Evolutionary conservation across 2,329 filamentous ascomycete genomes (phyloP), one percentile per base, ranked within the genome.

Genomic region (Microdochium nivale): DNA sequence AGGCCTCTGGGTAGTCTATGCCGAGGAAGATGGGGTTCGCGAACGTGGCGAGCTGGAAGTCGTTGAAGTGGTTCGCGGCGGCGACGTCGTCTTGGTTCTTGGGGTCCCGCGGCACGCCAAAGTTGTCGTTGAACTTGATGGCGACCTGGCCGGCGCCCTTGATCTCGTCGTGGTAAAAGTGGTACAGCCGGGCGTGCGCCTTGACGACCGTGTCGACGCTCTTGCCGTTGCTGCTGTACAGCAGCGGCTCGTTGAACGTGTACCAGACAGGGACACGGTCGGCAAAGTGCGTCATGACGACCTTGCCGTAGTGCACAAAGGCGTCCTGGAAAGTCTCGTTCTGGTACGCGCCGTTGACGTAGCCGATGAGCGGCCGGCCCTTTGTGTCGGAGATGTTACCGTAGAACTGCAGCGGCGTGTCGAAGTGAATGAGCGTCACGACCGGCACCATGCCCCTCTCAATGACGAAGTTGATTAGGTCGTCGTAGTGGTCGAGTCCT

Each of bases 111-210:
- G 77, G 74, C 2, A 79, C 70, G 4, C 70, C 77, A 51, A 79
- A 78, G 56, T 78, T 78, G 58, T 62, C 67, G 55, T 71, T 74
- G 53, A 76, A 69, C 58, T 78, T 80, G 53, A 79, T 60, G 0
- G 72, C 70, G 8, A 81, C 69, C 51, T 72, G 71, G 0, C 77
- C 78, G 0, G 64, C 69, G 24, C 75, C 78, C 2, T 73, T 68
- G 30, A 82, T 67, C 23, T 77, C 73, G 8, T 80, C 73, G 47
- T 76, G 72, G 61, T 82, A 81, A 63, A 75, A 81, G 59, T 74
- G 71, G 43, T 72, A 75, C 0, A 78, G 67, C 23, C 70, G 65
- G 0, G 76, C 75, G 52, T 80, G 76, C 0, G 76, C 67, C 52
- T 73, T 73, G 54, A 78, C 56, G 11, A 74, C 71, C 24, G 69